A percentile compares a stretch with the other conserved stretches of the same genome.
These are phyloP conservation scores for carrot (Daucus carota) DNA, from an alignment of 129 eudicot genomes.

Conservation along the genomic window DNA sequence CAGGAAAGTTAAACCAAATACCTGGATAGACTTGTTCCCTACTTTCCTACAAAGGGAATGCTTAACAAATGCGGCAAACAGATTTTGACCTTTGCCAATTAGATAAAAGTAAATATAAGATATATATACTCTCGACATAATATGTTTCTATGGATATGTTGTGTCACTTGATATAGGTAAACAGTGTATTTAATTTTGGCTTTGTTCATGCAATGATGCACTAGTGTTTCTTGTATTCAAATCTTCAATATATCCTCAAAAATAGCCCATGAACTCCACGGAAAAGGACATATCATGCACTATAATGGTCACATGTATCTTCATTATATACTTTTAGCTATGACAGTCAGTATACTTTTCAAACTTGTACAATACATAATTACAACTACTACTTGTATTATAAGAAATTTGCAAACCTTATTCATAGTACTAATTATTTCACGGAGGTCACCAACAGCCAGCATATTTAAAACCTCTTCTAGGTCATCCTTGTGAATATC, in stretches of 20 bases:
- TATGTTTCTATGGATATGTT: background rate
- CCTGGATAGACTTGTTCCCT: background rate
- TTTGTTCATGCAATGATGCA: background rate
- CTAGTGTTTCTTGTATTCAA: background rate
- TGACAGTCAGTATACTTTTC: background rate
- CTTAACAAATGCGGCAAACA: background rate
- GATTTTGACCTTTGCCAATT: background rate
- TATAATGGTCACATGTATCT: background rate
- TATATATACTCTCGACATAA: background rate
- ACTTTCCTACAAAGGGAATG: background rate
- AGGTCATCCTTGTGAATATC: constrained; percentile 42
- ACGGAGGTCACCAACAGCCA: constrained; percentile 63
- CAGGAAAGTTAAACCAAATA: background rate
- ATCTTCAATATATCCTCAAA: background rate
- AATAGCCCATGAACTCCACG: background rate
- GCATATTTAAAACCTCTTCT: constrained; percentile 49
- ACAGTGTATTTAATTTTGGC: background rate
- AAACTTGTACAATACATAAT: background rate
- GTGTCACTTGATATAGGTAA: background rate
- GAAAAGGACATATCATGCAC: background rate
- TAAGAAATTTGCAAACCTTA: constrained; percentile 40
- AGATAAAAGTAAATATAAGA: background rate
- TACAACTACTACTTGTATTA: background rate
- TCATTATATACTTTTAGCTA: background rate
- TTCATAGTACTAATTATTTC: constrained; percentile 43